These are phyloP conservation scores for Pisolithus sp. DNA, from an alignment of 768 basidiomycete genomes.

Conservation along the genomic window DNA sequence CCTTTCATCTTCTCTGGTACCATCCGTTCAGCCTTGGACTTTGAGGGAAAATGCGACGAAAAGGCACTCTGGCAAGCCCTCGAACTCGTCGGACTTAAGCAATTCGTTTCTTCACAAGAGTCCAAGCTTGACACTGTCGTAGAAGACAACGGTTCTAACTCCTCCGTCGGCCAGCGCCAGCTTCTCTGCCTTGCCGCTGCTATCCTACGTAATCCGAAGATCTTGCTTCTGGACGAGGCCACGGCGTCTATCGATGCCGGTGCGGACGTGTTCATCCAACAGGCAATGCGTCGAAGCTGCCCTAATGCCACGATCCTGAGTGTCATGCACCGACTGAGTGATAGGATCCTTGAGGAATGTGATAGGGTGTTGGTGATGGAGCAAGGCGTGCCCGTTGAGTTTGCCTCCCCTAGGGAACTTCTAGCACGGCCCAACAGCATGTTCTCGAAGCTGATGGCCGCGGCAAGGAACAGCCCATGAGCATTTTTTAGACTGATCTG, in stretches of 20 bases:
- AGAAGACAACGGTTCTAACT: constrained; percentile 66
- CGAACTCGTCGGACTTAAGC: constrained; percentile 47
- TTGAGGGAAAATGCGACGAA: constrained; percentile 17
- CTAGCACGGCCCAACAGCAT: constrained; percentile 19
- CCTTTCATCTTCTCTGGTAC: constrained; percentile 29
- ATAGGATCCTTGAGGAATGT: constrained; percentile 22
- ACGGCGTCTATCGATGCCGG: constrained; percentile 77
- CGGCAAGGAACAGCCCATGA: constrained; percentile 15
- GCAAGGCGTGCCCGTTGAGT: constrained; percentile 23
- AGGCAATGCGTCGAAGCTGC: constrained; percentile 26
- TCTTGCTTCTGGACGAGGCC: constrained; percentile 27
- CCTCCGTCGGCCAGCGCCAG: constrained; percentile 91
- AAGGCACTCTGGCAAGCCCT: constrained; percentile 36
- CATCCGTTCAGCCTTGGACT: constrained; percentile 25
- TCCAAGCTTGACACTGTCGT: constrained; percentile 72
- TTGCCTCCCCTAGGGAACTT: constrained; percentile 17
- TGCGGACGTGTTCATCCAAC: constrained; percentile 65
- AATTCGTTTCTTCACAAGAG: constrained; percentile 65
- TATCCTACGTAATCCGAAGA: constrained; percentile 26
- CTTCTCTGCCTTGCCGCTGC: constrained; percentile 52
- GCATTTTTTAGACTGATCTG: not conserved
- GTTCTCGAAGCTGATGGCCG: constrained; percentile 24
- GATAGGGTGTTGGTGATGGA: constrained; percentile 35
- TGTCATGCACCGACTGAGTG: constrained; percentile 27
- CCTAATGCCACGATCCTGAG: constrained; percentile 23